phyloP scores from a whole-genome alignment of 2,329 filamentous ascomycete species.

The Colletotrichum godetiae region DNA sequence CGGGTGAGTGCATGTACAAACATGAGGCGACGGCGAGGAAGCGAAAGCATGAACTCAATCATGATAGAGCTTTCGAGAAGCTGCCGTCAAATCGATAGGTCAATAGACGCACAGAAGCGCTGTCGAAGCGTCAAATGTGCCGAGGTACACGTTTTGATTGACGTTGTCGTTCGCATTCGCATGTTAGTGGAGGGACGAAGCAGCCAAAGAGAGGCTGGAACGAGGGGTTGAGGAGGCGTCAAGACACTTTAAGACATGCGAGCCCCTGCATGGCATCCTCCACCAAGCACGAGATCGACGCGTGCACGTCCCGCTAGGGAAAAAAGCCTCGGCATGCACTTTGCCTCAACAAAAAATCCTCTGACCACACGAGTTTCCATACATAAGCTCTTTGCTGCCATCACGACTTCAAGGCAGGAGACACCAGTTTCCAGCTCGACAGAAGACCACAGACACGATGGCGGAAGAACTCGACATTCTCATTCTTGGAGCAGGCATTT shows the following conservation, averaged over 20 bases:
- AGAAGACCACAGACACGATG: neutral
- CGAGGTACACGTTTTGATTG: neutral
- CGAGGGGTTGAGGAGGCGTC: neutral
- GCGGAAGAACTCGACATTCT: conserved; percentile 61
- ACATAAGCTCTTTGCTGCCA: neutral
- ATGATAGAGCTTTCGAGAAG: neutral
- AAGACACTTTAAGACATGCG: conserved; percentile 22
- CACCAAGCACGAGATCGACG: conserved; percentile 6
- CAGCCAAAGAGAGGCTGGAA: conserved; percentile 3
- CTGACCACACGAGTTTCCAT: neutral
- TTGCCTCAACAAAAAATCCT: conserved; percentile 15
- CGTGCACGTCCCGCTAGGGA: conserved; percentile 16
- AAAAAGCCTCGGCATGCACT: conserved; percentile 17
- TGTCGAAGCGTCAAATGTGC: neutral
- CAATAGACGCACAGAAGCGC: neutral
- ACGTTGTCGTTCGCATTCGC: conserved; percentile 17
- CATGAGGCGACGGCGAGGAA: neutral
- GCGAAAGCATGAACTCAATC: no score
- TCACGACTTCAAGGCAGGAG: neutral
- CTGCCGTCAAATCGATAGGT: neutral
- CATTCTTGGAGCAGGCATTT: conserved; percentile 78
- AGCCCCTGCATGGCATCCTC: conserved; percentile 16
- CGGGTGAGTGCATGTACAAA: neutral
- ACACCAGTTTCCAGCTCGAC: neutral
- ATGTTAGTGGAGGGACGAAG: neutral